Conservation (phyloP, 352 stramenopile species). For the Pythium chondricola region DNA sequence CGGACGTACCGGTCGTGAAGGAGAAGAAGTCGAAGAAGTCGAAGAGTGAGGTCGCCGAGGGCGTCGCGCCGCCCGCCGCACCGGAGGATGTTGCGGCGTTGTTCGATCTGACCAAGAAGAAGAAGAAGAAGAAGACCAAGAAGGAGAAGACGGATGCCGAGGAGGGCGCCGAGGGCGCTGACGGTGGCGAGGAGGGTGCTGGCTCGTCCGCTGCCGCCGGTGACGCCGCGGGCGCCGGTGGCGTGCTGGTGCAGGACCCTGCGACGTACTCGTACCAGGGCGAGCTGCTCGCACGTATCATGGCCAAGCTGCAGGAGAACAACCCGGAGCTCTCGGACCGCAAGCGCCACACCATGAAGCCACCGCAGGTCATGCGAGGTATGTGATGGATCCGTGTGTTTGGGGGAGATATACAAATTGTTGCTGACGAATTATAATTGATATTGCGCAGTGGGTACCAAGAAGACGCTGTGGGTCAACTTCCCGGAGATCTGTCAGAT, state of each 20-base stretch:
- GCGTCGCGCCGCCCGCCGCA: constrained; percentile 38
- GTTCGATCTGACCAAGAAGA: constrained; percentile 91
- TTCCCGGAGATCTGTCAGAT: constrained; percentile 98
- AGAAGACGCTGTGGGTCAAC: constrained; percentile 99
- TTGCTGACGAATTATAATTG: neutral
- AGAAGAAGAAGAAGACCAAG: constrained; percentile 89
- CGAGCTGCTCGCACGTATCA: constrained; percentile 92
- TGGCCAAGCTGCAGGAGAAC: constrained; percentile 93
- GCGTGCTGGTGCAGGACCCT: constrained; percentile 75
- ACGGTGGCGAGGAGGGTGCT: constrained; percentile 22
- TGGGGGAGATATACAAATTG: constrained; percentile 35
- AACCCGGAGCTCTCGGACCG: constrained; percentile 96
- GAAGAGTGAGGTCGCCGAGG: constrained; percentile 32
- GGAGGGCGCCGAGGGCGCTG: constrained; percentile 25
- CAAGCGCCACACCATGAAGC: constrained; percentile 91
- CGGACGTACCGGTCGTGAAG: constrained; percentile 36
- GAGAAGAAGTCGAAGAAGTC: constrained; percentile 35
- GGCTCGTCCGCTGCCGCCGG: constrained; percentile 25
- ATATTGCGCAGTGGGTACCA: constrained; percentile 91
- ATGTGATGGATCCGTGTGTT: constrained; percentile 3
- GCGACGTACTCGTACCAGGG: constrained; percentile 94
- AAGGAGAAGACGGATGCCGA: constrained; percentile 42
- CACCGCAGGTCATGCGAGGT: constrained; percentile 82
- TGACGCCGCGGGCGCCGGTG: constrained; percentile 12
- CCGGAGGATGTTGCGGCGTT: constrained; percentile 83